Evolutionary conservation across 768 basidiomycete species (phyloP).

Genomic region (Sarcomyxa edulis): DNA sequence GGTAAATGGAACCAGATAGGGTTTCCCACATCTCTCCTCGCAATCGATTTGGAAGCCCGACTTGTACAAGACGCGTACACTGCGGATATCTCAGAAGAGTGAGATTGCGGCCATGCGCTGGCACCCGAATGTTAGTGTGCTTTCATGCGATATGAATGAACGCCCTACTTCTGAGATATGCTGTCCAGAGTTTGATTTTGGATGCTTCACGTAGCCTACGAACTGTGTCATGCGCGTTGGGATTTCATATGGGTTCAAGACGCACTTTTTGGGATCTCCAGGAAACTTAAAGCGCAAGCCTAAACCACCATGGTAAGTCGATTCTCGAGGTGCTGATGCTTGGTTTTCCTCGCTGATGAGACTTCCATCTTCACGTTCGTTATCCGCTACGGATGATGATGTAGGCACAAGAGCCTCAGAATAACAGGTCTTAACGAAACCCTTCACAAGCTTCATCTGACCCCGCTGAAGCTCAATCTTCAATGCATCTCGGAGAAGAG

Average conservation of each 20-base stretch:
- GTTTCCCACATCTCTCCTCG: slow-evolving; percentile 99
- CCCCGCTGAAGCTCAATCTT: slow-evolving; percentile 87
- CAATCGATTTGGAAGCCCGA: slow-evolving; percentile 90
- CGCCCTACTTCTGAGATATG: slow-evolving; percentile 70
- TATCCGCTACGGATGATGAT: slow-evolving; percentile 51
- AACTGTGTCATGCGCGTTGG: slow-evolving; percentile 7
- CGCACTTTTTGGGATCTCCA: slow-evolving; percentile 87
- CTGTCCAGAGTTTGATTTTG: slow-evolving; percentile 94
- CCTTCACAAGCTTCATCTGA: slow-evolving; percentile 90
- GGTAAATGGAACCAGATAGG: slow-evolving; percentile 87
- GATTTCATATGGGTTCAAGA: slow-evolving; percentile 4
- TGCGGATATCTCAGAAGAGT: slow-evolving; percentile 94
- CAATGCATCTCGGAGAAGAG: slow-evolving; percentile 80
- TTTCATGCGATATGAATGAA: too few species aligned
- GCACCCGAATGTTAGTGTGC: too few species aligned
- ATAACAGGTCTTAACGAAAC: slow-evolving; percentile 89
- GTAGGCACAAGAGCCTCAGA: slow-evolving; percentile 80
- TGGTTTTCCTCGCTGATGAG: slow-evolving; percentile 51
- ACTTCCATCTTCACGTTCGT: slow-evolving; percentile 66
- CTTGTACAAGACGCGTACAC: slow-evolving; percentile 95
- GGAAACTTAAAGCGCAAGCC: slow-evolving; percentile 86
- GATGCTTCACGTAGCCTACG: slow-evolving; percentile 80
- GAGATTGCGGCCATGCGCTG: slow-evolving; percentile 92
- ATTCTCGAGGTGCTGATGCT: slow-evolving; percentile 36
- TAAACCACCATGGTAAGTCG: slow-evolving; percentile 70